These are phyloP conservation scores for Mucor sp. DNA, from an alignment of 371 early-diverging fungal species.

Conservation along the genomic window DNA sequence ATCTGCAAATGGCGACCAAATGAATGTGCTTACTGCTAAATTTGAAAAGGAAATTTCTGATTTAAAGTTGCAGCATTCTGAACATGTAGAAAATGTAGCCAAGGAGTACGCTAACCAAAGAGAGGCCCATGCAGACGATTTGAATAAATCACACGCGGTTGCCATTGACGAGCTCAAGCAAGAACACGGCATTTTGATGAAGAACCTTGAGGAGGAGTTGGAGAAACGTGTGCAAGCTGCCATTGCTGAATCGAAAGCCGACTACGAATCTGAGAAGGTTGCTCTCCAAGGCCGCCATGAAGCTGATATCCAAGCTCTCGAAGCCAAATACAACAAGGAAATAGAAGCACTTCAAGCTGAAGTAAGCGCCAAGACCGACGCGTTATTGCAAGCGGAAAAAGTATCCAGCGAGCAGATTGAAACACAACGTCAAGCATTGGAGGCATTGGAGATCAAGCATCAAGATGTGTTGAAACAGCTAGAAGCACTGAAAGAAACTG, in stretches of 20 bases:
- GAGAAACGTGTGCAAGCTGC: conserved; percentile 1
- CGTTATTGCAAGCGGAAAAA: conserved; percentile 3
- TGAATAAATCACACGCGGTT: conserved; percentile 3
- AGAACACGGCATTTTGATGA: conserved; percentile 9
- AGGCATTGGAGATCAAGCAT: conserved; percentile 11
- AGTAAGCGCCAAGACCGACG: neutral
- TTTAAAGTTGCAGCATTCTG: conserved; percentile 29
- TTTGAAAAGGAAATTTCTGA: conserved; percentile 21
- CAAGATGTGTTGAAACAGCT: conserved; percentile 14
- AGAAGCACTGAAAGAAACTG: conserved; percentile 11
- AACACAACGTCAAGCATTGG: neutral
- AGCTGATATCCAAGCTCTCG: neutral
- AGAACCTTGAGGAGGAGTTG: neutral
- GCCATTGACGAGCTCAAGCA: conserved; percentile 15
- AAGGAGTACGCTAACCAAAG: conserved; percentile 22
- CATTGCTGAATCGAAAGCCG: conserved; percentile 2
- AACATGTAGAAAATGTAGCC: conserved; percentile 16
- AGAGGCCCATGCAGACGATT: neutral
- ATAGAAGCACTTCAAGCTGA: neutral
- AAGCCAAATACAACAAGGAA: neutral
- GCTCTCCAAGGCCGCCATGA: conserved; percentile 4
- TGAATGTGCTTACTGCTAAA: neutral
- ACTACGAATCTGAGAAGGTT: conserved; percentile 1
- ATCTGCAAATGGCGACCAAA: neutral
- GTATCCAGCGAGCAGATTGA: neutral